A percentile compares a stretch with the other conserved stretches of the same genome.
These are phyloP conservation scores for Penicillium sp. DNA, from an alignment of 2,329 filamentous ascomycete genomes.

Conservation along the genomic window DNA sequence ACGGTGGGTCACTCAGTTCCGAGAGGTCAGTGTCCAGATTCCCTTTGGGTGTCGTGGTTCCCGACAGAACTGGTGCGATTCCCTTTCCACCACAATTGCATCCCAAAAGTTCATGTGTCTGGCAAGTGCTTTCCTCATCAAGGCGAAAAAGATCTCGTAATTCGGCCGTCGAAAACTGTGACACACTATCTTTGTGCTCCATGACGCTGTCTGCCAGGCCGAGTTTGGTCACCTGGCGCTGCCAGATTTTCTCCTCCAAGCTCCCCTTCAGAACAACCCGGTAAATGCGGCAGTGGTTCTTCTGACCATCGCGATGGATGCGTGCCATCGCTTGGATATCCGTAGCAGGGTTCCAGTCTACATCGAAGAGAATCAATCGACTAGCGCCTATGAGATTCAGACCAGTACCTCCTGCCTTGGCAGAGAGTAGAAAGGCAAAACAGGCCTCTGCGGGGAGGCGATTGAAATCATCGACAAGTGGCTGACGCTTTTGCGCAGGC, in stretches of 20 bases:
- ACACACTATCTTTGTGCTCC: slow-evolving; percentile 55
- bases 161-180: slow-evolving; percentile 61
- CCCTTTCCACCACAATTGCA: slow-evolving; percentile 58
- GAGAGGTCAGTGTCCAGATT: slow-evolving; percentile 9
- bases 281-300: slow-evolving; percentile 62
- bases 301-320: slow-evolving; percentile 67
- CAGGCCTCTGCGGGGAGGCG: slow-evolving; percentile 48
- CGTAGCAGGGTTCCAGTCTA: slow-evolving; percentile 70
- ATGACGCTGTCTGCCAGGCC: slow-evolving; percentile 66
- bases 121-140: slow-evolving; percentile 55
- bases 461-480: slow-evolving; percentile 66
- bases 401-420: slow-evolving; percentile 64
- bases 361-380: slow-evolving; percentile 64
- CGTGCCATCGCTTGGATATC: slow-evolving; percentile 70
- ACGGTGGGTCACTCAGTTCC: slow-evolving; percentile 10
- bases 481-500: slow-evolving; percentile 58
- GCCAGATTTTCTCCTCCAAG: slow-evolving; percentile 69
- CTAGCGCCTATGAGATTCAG: slow-evolving; percentile 67
- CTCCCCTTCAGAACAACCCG: slow-evolving; percentile 62
- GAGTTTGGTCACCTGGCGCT: slow-evolving; percentile 65
- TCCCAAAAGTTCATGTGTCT: slow-evolving; percentile 62
- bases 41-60: slow-evolving; percentile 6
- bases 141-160: slow-evolving; percentile 61
- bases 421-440: slow-evolving; percentile 67
- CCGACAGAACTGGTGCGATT: slow-evolving; percentile 6